Evolutionary conservation across 2,329 filamentous ascomycete genomes (phyloP).

Genomic region (Pseudocercospora crystallina): DNA sequence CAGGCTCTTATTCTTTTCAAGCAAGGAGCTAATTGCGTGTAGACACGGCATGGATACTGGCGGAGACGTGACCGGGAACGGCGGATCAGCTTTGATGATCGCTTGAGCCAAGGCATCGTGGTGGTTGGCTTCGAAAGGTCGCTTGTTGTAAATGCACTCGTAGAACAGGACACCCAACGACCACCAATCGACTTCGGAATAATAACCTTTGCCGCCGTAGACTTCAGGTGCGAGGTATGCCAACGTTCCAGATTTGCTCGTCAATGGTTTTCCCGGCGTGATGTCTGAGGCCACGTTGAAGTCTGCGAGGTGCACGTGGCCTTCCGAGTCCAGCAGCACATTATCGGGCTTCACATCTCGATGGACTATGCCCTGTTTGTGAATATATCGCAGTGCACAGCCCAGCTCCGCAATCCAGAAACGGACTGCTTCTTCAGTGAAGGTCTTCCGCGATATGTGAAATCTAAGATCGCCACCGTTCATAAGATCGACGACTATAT

Average conservation of each 20-base stretch:
- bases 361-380: conserved; percentile 83
- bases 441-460: conserved; percentile 96
- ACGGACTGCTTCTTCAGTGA: conserved; percentile 92
- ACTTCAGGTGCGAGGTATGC: conserved; percentile 96
- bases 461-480: conserved; percentile 94
- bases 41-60: conserved; percentile 85
- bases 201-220: conserved; percentile 86
- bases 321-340: conserved; percentile 80
- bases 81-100: conserved; percentile 78
- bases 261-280: conserved; percentile 75
- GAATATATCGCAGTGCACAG: conserved; percentile 85
- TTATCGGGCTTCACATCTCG: conserved; percentile 92
- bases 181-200: conserved; percentile 95
- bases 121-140: conserved; percentile 88
- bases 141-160: conserved; percentile 99
- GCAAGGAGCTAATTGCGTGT: conserved; percentile 79
- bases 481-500: conserved; percentile 97
- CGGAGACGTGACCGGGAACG: conserved; percentile 88
- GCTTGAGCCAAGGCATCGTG: conserved; percentile 77
- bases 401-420: conserved; percentile 97
- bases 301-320: conserved; percentile 95
- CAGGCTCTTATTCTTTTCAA: conserved; percentile 76
- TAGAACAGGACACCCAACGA: conserved; percentile 97
- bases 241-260: conserved; percentile 93
- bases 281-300: conserved; percentile 98